These are phyloP conservation scores for Ophiostoma australiae DNA, from an alignment of 2,329 filamentous ascomycete species.

Conservation along the genomic window DNA sequence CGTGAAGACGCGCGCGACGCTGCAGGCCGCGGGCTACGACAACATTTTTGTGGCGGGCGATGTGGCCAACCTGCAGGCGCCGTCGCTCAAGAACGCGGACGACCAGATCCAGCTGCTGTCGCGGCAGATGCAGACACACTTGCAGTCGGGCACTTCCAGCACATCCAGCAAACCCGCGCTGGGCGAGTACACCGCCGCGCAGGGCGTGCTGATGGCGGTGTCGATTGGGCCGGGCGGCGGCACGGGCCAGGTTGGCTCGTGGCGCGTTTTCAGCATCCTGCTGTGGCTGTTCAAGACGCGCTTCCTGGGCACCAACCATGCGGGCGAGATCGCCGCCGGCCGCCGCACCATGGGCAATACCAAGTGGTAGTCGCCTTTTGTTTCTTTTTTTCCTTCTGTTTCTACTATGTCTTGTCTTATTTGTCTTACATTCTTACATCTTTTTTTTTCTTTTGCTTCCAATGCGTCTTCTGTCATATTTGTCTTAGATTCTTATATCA, in stretches of 20 bases:
- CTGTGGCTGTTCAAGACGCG: neutral
- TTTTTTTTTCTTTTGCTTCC: neutral
- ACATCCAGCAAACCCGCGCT: neutral
- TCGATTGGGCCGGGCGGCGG: neutral
- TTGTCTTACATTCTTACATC: too few relatives aligned
- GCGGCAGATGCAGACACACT: slow-evolving; percentile 29
- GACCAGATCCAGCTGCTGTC: slow-evolving; percentile 29
- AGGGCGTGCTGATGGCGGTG: neutral
- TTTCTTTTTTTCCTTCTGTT: neutral
- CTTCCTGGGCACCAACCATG: neutral
- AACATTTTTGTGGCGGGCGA: slow-evolving; percentile 34
- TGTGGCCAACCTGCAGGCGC: slow-evolving; percentile 31
- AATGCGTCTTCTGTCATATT: neutral
- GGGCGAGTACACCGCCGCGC: neutral
- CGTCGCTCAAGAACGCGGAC: slow-evolving; percentile 28
- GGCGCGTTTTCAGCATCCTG: neutral
- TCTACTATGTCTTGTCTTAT: neutral
- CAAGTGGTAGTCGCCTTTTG: slow-evolving; percentile 2
- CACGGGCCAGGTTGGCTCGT: neutral
- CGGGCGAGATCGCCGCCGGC: neutral
- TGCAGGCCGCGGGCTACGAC: slow-evolving; percentile 31
- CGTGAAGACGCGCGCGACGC: slow-evolving; percentile 29
- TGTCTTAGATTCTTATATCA: neutral
- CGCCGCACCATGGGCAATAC: neutral
- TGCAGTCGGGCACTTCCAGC: too few relatives aligned